Evolutionary conservation across 176 grass and related monocot species (phyloP), one percentile per base, ranked within the genome.

Genomic region (Carex littledalei): DNA sequence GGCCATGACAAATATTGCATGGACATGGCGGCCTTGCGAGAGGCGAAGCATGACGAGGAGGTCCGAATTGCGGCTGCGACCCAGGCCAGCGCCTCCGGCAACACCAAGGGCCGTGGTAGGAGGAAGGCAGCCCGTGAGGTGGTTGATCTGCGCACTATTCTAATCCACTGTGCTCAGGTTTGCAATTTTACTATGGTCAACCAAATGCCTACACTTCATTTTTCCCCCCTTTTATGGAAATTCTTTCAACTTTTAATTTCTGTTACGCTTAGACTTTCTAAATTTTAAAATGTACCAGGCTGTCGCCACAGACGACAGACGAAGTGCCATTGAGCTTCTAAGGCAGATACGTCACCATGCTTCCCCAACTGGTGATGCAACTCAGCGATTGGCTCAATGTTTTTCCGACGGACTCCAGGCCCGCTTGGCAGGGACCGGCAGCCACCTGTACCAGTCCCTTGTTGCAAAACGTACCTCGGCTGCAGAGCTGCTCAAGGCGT

Each of bases 331-430:
- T 3, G 87, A 95, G 15, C 87, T 95, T 17, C 63, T 95, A 15
- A 72, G 54, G 67, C 66, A 85, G 56, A 88, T 95, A 79, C 86
- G 73, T 39, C 73, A 85, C 49, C 70, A 88, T 68, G 60, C 94
- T 0, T 80, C 87, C 0, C 35, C 87, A 0, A 65, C 17, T 1
- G 93, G 91, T 0, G 87, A 93, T 55, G 87, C 79, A 2, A 32
- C 64, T 45, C 89, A 95, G 81, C 56, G 93, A 73, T 45, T 95
- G 80, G 93, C 93, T 1, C 85, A 93, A 54, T 93, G 77, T 64
- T 95, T 95, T 56, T 81, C 85, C 0, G 87, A 95, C 9, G 93
- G 80, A 24, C 85, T 95, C 41, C 88, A 95, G 60, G 89, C 91
- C 41, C 88, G 93, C 60, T 79, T 95, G 2, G 87, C 83, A 5